Conservation (phyloP, 1,139 yeast species). For the Oligophagozyma castellii region DNA sequence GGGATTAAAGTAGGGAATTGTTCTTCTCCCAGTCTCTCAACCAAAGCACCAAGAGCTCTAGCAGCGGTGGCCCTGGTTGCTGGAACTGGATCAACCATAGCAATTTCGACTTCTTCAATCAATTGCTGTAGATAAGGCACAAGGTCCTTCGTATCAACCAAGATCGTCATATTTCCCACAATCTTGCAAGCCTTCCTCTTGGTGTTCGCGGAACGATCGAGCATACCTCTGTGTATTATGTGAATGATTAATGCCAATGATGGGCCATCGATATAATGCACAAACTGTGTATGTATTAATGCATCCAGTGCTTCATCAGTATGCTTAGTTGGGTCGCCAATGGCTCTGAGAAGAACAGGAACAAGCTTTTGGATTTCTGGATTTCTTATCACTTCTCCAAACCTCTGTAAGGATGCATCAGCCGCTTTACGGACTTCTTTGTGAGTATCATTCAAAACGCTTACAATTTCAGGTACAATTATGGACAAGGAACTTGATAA, state of each 20-base stretch:
- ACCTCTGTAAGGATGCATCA: conserved; percentile 71
- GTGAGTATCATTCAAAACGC: conserved; percentile 87
- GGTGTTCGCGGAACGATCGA: conserved; percentile 80
- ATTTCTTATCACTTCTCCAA: conserved; percentile 93
- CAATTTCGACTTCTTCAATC: conserved; percentile 71
- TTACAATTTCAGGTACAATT: conserved; percentile 92
- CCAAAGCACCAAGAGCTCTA: conserved; percentile 90
- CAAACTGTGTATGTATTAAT: conserved; percentile 80
- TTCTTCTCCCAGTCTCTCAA: conserved; percentile 92
- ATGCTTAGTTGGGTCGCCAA: conserved; percentile 85
- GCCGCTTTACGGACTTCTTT: conserved; percentile 96
- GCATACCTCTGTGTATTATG: conserved; percentile 91
- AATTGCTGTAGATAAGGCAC: conserved; percentile 68
- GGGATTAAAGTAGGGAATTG: conserved; percentile 88
- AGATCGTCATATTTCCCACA: conserved; percentile 95
- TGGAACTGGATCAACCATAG: conserved; percentile 98
- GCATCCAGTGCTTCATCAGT: conserved; percentile 84
- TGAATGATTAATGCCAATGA: conserved; percentile 90
- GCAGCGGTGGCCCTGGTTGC: conserved; percentile 96
- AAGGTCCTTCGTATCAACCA: conserved; percentile 79
- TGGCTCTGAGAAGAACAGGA: conserved; percentile 81
- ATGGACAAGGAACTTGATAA: conserved; percentile 77
- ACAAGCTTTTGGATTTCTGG: conserved; percentile 91
- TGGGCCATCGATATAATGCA: conserved; percentile 96
- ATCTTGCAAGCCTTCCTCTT: conserved; percentile 94